A percentile compares a stretch with the other conserved stretches of the same genome.
phyloP scores from a whole-genome alignment of 805 yeast genomes.

The Scheffersomyces ergatensis region DNA sequence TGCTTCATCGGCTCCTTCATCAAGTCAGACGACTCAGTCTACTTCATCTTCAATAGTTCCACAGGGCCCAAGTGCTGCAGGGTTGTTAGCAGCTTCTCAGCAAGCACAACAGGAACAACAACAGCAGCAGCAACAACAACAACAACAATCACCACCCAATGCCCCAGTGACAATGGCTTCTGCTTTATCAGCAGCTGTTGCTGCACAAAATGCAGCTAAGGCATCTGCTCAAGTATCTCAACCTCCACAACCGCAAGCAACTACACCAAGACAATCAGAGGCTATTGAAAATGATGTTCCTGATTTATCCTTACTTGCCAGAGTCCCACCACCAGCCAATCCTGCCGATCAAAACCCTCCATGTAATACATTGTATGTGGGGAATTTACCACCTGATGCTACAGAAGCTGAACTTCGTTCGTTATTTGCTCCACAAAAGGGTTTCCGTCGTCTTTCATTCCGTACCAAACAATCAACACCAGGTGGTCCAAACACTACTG shows the following conservation, averaged over 20 bases:
- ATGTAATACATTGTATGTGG: constrained; percentile 94
- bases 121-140: constrained; percentile 6
- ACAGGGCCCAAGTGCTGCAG: constrained; percentile 8
- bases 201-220: constrained; percentile 2
- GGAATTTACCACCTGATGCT: constrained; percentile 96
- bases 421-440: constrained; percentile 83
- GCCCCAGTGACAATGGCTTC: neutral
- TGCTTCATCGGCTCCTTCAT: constrained; percentile 10
- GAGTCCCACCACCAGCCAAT: constrained; percentile 90
- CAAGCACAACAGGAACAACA: constrained; percentile 2
- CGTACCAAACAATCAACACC: constrained; percentile 51
- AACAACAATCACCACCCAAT: neutral
- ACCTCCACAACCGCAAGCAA: constrained; percentile 2
- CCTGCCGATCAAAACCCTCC: constrained; percentile 99
- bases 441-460: constrained; percentile 89
- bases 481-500: constrained; percentile 20
- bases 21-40: constrained; percentile 3
- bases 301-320: constrained; percentile 68
- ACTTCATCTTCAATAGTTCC: constrained; percentile 1
- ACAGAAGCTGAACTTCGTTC: constrained; percentile 89
- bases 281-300: constrained; percentile 40
- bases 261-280: constrained; percentile 9
- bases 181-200: constrained; percentile 3
- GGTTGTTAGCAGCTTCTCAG: constrained; percentile 3
- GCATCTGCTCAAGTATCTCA: constrained; percentile 4